Evolutionary conservation across 176 grass and related monocot genomes (phyloP).

Genomic region (Alopecurus myosuroides): DNA sequence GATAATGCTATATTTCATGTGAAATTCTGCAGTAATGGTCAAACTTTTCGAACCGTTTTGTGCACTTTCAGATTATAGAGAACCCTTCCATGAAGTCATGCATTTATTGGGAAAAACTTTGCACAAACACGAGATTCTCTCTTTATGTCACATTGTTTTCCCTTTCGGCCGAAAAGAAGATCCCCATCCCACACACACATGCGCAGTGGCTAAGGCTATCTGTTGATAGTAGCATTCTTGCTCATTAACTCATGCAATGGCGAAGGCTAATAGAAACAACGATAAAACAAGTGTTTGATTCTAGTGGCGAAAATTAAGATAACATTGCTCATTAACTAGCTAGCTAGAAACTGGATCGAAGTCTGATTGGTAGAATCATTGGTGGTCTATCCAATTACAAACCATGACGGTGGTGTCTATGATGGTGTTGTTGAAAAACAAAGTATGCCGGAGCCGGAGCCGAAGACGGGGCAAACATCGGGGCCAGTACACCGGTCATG

Average conservation of each 20-base stretch:
- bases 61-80: too few species aligned
- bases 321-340: constrained; percentile 4
- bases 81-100: neutral
- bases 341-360: constrained; percentile 22
- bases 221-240: neutral
- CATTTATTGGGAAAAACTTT: neutral
- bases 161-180: neutral
- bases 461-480: neutral
- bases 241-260: too few species aligned
- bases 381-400: neutral
- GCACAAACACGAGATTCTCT: neutral
- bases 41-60: neutral
- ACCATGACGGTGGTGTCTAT: constrained; percentile 46
- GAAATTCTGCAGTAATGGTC: neutral
- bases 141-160: neutral
- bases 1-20: neutral
- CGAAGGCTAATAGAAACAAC: too few species aligned
- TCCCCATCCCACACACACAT: neutral
- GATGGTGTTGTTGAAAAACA: constrained; percentile 37
- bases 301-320: neutral
- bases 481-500: constrained; percentile 8
- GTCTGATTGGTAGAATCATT: neutral
- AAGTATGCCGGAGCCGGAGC: constrained; percentile 26
- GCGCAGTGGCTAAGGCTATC: neutral
- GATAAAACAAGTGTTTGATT: neutral